Evolutionary conservation across 2,329 filamentous ascomycete genomes (phyloP).

Genomic region (Biscogniauxia mediterranea): DNA sequence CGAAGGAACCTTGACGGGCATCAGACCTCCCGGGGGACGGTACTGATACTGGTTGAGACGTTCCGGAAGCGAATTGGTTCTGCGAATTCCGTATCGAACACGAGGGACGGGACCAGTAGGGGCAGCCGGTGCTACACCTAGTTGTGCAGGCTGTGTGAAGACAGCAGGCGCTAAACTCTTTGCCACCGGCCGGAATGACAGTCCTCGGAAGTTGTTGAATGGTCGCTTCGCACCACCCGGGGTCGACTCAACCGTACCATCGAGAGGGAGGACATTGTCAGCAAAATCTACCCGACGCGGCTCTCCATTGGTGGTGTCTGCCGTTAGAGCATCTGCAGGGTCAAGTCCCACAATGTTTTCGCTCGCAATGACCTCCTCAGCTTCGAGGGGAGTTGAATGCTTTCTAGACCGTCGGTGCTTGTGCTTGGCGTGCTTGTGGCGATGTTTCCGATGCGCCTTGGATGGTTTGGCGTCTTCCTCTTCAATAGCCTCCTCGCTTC

Average conservation of each 20-base stretch:
- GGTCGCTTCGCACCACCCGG: constrained; percentile 38
- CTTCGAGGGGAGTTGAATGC: constrained; percentile 17
- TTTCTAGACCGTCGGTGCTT: constrained; percentile 39
- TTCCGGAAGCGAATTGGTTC: constrained; percentile 73
- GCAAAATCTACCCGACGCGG: constrained; percentile 61
- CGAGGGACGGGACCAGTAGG: constrained; percentile 50
- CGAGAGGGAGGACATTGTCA: constrained; percentile 24
- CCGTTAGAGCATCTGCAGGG: constrained; percentile 16
- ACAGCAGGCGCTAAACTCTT: constrained; percentile 71
- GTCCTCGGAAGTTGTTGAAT: constrained; percentile 54
- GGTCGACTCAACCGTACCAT: constrained; percentile 29
- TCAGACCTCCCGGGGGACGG: constrained; percentile 49
- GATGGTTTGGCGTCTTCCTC: constrained; percentile 39
- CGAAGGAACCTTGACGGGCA: constrained; percentile 46
- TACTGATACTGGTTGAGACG: constrained; percentile 51
- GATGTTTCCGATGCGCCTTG: constrained; percentile 38
- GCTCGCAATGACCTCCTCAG: constrained; percentile 20
- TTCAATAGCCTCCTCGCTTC: constrained; percentile 44
- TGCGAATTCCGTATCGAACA: constrained; percentile 63
- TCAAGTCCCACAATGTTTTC: constrained; percentile 33
- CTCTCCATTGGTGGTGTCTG: constrained; percentile 35
- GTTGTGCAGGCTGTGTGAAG: constrained; percentile 52
- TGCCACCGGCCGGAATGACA: constrained; percentile 62
- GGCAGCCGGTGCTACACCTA: constrained; percentile 23
- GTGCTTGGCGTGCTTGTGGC: constrained; percentile 43